Base-by-base conservation (phyloP, 805 yeast species). In the Cyberlindnera euphorbiiphila region DNA sequence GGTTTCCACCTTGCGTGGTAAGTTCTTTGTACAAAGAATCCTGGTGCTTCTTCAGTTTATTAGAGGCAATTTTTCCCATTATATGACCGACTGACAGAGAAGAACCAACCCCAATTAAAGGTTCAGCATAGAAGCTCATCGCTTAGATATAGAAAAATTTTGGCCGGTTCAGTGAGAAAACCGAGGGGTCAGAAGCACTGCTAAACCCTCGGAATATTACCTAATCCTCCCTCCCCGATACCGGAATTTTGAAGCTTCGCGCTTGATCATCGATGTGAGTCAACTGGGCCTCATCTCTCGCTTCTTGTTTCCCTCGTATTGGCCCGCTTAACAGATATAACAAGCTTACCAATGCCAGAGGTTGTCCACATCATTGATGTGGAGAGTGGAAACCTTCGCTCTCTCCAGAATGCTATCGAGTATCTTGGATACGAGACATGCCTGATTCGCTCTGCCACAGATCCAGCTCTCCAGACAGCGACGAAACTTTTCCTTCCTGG, bases 341-440 rank as follows among this genome's bases (percentile, higher is more conserved):
- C 6, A n/a, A 5, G 9, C 14, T 20, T 12, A 7, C 21, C 16
- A n/a, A 53, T 54, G 57, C 28, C 52, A n/a, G 53, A 51, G 33
- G 36, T 54, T 9, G 71, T 66, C 25, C 70, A 85, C 61, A 78
- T 93, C 28, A 84, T 93, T 40, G 98, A 93, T 55, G 93, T 89
- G 9, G 91, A 87, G 56, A 85, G 95, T 56, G 99, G 99, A 2
- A 93, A 93, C 57, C 65, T 93, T 39, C 91, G 86, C 54, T 91
- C 98, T 1, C 67, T 93, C 38, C 75, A 78, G 37, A 93, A 93
- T 62, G 96, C 98, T 2, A 76, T 94, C 31, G 83, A 80, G 49
- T 68, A 68, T 42, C 65, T 88, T 17, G 97, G 97, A 1, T 85
- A 78, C 57, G 65, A 73, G 15, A 82, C 84, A 4, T 63, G 66